Evolutionary conservation across 768 basidiomycete genomes (phyloP), one percentile per base, ranked within the genome.

Genomic region (Termitomyces sp.): DNA sequence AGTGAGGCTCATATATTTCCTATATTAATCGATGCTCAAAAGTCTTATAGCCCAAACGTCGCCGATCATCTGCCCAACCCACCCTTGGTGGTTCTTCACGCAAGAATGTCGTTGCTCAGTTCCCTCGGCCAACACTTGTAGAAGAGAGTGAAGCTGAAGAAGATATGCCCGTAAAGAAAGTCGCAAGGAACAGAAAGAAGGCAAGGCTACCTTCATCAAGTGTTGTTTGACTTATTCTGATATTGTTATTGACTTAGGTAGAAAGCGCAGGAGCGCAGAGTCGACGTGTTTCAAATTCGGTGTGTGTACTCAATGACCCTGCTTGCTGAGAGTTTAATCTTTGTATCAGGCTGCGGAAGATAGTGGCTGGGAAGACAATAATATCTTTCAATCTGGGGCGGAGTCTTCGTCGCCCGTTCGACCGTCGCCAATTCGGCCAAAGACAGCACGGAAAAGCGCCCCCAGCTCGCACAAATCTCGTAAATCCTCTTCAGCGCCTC

Each of bases 301-400:
- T 76, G 49, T 44, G 70, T 67, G 17, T 37, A 51, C 21, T 59
- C 35, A 59, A 38, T 50, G 17, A 2, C 14, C 58, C 50, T 44
- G 15, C 17, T 54, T 55, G 5, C 37, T 47, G 21, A 47, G 6
- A 12, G 47, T 50, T 31, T 54, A 57, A 44, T 15, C 37, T 49
- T 43, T 54, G 55, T 56, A 26, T 26, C 51, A 58, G 59, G 53
- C 59, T 19, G 72, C 67, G 28, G 86, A 89, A 40, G 89, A 90
- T 53, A 91, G 89, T 63, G 89, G 89, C 35, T 93, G 91, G 90
- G 91, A 93, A 65, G 91, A 92, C 61, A 91, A 91, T 65, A 93
- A 94, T 60, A 83, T 91, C 30, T 94, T 94, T 68, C 91, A 94
- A 66, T 91, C 89, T 9, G 91, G 89, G n/a, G 86, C 87, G 5